A percentile compares a stretch with the other conserved stretches of the same genome.
phyloP scores from a whole-genome alignment of 2,329 filamentous ascomycete genomes.

The Alternaria longipes region DNA sequence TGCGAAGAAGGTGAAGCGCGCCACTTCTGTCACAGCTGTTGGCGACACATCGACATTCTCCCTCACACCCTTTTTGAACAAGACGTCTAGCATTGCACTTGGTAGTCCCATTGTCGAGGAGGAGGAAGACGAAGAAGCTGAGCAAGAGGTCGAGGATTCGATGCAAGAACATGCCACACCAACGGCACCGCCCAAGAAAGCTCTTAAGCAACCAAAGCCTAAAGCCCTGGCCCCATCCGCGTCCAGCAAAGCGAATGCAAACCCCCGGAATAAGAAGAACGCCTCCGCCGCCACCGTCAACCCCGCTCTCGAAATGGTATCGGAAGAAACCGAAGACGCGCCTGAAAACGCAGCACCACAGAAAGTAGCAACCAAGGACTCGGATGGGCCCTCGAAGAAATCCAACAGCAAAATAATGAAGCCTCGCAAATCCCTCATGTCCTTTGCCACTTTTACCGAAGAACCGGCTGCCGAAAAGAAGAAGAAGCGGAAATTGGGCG shows the following conservation, averaged over 20 bases:
- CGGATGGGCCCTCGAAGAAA: slow-evolving; percentile 45
- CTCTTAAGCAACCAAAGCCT: slow-evolving; percentile 44
- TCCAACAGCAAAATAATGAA: slow-evolving; percentile 52
- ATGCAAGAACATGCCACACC: slow-evolving; percentile 40
- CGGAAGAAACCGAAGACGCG: slow-evolving; percentile 54
- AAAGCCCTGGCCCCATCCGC: slow-evolving; percentile 57
- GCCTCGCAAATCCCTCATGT: slow-evolving; percentile 59
- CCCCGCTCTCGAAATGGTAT: slow-evolving; percentile 55
- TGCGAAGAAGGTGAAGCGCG: slow-evolving; percentile 57
- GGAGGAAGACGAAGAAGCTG: slow-evolving; percentile 35
- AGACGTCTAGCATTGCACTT: slow-evolving; percentile 68
- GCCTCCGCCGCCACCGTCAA: slow-evolving; percentile 25
- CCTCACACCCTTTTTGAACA: slow-evolving; percentile 91
- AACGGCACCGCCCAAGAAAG: slow-evolving; percentile 43
- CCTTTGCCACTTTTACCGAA: slow-evolving; percentile 54
- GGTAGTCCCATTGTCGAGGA: slow-evolving; percentile 54
- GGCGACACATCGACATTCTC: slow-evolving; percentile 94
- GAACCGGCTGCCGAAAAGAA: slow-evolving; percentile 52
- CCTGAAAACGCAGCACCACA: slow-evolving; percentile 48
- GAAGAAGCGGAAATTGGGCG: slow-evolving; percentile 76
- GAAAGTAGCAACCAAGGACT: slow-evolving; percentile 46
- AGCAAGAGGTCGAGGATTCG: slow-evolving; percentile 31
- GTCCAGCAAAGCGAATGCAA: slow-evolving; percentile 57
- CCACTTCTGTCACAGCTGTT: slow-evolving; percentile 65
- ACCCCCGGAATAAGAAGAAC: slow-evolving; percentile 51